Base-by-base conservation (phyloP, 1,284 basidiomycete species). In the Taiwanofungus camphoratus region DNA sequence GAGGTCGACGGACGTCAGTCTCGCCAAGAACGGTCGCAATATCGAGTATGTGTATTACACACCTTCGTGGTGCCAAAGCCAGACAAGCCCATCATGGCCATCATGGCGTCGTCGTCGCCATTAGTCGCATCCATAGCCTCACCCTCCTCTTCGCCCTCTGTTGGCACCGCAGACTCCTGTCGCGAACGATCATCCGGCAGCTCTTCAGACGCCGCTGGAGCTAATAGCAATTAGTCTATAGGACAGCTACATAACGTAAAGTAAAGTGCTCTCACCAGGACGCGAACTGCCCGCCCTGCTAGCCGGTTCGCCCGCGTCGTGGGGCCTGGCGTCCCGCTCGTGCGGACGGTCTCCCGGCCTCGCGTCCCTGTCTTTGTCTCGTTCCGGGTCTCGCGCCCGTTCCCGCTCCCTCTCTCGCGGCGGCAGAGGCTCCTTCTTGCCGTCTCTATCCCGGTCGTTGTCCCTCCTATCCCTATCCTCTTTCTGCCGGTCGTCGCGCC, bases 61-160 rank as follows among this genome's bases (percentile, higher is more conserved):
- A 91, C 92, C 71, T 97, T 96, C 0, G 94, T 96, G 0, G 82
- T 76, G 5, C 87, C 91, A 60, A 98, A 98, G 1, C 91, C 90
- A 37, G 69, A 63, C 57, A 98, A 71, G 34, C 94, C 94, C 89
- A 98, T 93, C 77, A 85, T 80, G 21, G 84, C 78, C 70, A 87
- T 88, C 87, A 97, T 92, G 37, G 78, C 82, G 33, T 76, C 76
- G 26, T 91, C 88, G 44, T 87, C 83, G 21, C 78, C 82, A 42
- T 81, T 77, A 21, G 69, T 71, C n/a, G 62, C 71, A 36, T 85
- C 82, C 70, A 82, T 82, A 13, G 71, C 74, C 54, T 86, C 83
- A 9, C 74, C 79, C 48, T 84, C 81, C 43, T 68, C 67, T 22
- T 52, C 59, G 16, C 65, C 66, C 51, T 79, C 78, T 33, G 57